Evolutionary conservation across 2,329 filamentous ascomycete genomes (phyloP), one percentile per base, ranked within the genome.

Genomic region (Xylaria polymorpha): DNA sequence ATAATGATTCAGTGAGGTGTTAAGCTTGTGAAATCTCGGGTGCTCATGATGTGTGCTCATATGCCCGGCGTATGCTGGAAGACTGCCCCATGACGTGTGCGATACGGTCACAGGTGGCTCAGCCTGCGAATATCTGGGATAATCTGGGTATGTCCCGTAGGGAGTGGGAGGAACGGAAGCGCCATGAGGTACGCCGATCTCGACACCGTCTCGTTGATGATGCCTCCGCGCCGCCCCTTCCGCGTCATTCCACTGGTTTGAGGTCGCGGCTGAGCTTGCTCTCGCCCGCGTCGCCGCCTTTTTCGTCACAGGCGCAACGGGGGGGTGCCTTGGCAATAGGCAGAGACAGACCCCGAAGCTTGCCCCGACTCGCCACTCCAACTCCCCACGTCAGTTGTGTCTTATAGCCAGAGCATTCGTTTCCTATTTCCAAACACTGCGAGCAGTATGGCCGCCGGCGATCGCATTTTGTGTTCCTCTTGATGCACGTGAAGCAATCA

Each of bases 301-400:
- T 80, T 87, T 88, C 61, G 79, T 76, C 65, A 83, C 80, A 59
- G 81, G 82, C 51, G 83, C 80, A 74, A 88, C 86, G 0, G 87
- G 87, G 87, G 25, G 87, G 85, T 10, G 87, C 82, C 78, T 89
- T 90, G 65, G 88, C 89, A 71, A 91, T 86, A 67, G 89, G 89
- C 67, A 97, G 84, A 66, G 94, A 94, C 74, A 98, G 85, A 46
- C 95, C 95, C 71, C 95, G 90, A 72, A 98, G 89, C 85, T 98
- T 98, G 78, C 95, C 95, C 77, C 95, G 91, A 82, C 94, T 98
- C 66, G 95, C 95, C 68, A 98, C 95, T 61, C 95, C 95, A 57
- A 98, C 93, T 50, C 94, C 94, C 95, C 95, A 98, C 56, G 95
- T 98, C 81, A 98, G 86, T 75, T 95, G 94, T 18, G 95, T 98